Base-by-base conservation (phyloP, 2,329 filamentous ascomycete genomes). In the Aspergillus vadensis region DNA sequence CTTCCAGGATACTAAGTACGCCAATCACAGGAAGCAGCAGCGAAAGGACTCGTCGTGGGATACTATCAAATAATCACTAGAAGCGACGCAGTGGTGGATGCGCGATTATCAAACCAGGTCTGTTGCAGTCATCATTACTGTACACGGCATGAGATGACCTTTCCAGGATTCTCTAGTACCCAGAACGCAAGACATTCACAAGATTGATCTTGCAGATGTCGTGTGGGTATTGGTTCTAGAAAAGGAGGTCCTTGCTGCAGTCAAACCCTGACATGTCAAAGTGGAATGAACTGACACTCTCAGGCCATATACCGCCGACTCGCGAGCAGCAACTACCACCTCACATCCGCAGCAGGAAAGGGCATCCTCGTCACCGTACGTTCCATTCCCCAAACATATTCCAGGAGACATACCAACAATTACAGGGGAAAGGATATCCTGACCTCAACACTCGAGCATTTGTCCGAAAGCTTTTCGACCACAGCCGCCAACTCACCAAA, bases 401-500 rank as follows among this genome's bases (percentile, higher is more conserved):
- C 44, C 5, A 17, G 23, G 3, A 10, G 23, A 23, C 4, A 63
- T 47, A 19, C n/a, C 51, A 49, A 59, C 32, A 30, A 14, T 14
- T 9, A 2, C 54, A 86, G 83, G 86, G 82, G 0, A 88, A 88
- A 78, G 86, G 86, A 3, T 88, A 88, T 65, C 86, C 86, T 1
- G 86, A 89, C 66, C 71, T 88, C 25, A 76, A 79, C 32, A 86
- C 85, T 8, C 79, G 86, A 39, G 75, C 75, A 2, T 83, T 88
- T 63, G 70, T 87, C 32, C 80, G 78, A 36, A 73, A 74, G 25
- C 66, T 86, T 23, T 75, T 74, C 57, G 74, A 71, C 5, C 72
- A 63, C n/a, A 63, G 61, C 21, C 71, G 72, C 57, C 25, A 60
- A 44, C 21, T 59, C 32, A 56, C 66, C 5, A 65, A 44, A 15